A percentile compares a stretch with the other conserved stretches of the same genome.
phyloP scores from a whole-genome alignment of 352 stramenopile genomes.

The Phytophthora tubulina region DNA sequence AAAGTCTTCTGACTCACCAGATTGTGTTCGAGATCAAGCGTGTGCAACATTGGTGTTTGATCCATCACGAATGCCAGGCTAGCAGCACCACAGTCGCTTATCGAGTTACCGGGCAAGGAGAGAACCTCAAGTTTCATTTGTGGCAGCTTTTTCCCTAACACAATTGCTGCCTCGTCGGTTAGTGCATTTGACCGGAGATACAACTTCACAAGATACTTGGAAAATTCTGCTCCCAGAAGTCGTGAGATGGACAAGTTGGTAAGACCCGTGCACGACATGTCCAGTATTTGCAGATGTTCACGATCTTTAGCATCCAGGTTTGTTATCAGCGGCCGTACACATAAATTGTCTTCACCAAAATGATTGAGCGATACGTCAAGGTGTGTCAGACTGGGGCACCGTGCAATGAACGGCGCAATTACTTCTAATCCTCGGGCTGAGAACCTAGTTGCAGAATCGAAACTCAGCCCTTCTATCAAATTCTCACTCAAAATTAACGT shows the following conservation, averaged over 20 bases:
- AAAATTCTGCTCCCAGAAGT: slow-evolving; percentile 28
- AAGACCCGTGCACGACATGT: slow-evolving; percentile 63
- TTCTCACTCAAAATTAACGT: background rate
- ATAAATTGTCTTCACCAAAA: slow-evolving; percentile 6
- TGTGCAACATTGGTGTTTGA: slow-evolving; percentile 41
- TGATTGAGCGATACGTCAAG: slow-evolving; percentile 70
- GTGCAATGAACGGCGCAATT: slow-evolving; percentile 40
- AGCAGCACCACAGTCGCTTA: slow-evolving; percentile 49
- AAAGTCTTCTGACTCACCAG: slow-evolving; percentile 35
- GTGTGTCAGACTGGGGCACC: slow-evolving; percentile 40
- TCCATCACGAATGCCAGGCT: slow-evolving; percentile 62
- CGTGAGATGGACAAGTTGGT: slow-evolving; percentile 27
- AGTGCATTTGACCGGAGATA: slow-evolving; percentile 61
- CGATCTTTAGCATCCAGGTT: slow-evolving; percentile 20
- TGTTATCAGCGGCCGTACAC: slow-evolving; percentile 12
- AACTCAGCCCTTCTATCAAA: too few species aligned
- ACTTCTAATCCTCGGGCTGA: slow-evolving; percentile 27
- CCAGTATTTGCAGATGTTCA: slow-evolving; percentile 32
- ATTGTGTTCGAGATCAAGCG: slow-evolving; percentile 63
- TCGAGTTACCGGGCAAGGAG: slow-evolving; percentile 54
- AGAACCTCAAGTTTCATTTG: slow-evolving; percentile 42
- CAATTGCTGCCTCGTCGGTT: slow-evolving; percentile 34
- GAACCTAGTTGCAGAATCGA: slow-evolving; percentile 29
- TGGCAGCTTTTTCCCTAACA: slow-evolving; percentile 34
- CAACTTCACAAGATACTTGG: slow-evolving; percentile 41